A percentile compares a stretch with the other conserved stretches of the same genome.
Conservation (phyloP, 2,329 filamentous ascomycete species). For the Neonectria ditissima region DNA sequence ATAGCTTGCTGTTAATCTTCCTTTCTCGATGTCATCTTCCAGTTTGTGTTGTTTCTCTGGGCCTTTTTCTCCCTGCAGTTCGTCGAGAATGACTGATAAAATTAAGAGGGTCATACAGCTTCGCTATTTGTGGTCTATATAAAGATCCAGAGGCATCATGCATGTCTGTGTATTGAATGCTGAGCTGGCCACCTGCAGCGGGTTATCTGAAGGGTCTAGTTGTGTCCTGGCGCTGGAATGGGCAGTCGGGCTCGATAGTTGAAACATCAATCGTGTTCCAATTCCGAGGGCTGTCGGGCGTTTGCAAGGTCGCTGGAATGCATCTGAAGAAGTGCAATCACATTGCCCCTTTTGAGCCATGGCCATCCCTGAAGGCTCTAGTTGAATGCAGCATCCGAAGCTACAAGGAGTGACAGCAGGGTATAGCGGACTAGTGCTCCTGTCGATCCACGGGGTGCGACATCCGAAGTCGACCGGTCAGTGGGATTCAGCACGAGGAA, state of each 20-base stretch:
- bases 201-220: too few relatives aligned
- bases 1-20: too few relatives aligned
- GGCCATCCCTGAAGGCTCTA: background rate
- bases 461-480: background rate
- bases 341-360: background rate
- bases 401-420: background rate
- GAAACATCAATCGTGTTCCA: background rate
- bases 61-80: too few relatives aligned
- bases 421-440: background rate
- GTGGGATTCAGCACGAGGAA: background rate
- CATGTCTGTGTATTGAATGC: too few relatives aligned
- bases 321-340: background rate
- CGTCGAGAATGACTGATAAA: too few relatives aligned
- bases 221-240: too few relatives aligned
- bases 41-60: too few relatives aligned
- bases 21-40: too few relatives aligned
- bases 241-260: background rate
- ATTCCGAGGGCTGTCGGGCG: background rate
- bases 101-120: too few relatives aligned
- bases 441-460: background rate
- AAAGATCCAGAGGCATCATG: too few relatives aligned
- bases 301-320: background rate
- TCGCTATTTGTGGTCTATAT: too few relatives aligned
- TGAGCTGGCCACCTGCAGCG: too few relatives aligned
- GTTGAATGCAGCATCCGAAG: background rate